phyloP scores from a whole-genome alignment of 352 stramenopile species.

The Poterioochromonas sp. region DNA sequence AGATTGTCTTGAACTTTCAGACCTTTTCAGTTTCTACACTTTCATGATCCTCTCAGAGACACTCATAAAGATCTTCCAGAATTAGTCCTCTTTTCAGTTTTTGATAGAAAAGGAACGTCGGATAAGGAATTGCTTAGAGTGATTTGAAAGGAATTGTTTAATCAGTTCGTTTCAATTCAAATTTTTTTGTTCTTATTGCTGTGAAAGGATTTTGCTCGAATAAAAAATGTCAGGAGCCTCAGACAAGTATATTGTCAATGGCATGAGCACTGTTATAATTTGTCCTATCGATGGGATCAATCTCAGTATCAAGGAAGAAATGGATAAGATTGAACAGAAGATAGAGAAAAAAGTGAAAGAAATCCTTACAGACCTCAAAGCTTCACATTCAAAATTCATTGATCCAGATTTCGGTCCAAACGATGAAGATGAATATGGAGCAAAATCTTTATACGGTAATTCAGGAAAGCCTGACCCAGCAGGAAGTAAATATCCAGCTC shows the following conservation, averaged over 20 bases:
- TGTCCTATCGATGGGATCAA: conserved; percentile 4
- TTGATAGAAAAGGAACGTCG: too few species aligned
- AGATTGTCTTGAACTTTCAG: too few species aligned
- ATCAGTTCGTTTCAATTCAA: too few species aligned
- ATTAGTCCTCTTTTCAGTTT: too few species aligned
- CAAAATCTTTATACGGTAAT: conserved; percentile 51
- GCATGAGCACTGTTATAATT: conserved; percentile 1
- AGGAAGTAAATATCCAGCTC: conserved; percentile 36
- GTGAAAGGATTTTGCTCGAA: too few species aligned
- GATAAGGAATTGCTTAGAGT: too few species aligned
- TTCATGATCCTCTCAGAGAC: too few species aligned
- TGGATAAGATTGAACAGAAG: conserved; percentile 12
- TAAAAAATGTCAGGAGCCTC: not conserved
- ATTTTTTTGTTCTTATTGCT: too few species aligned
- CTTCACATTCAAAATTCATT: conserved; percentile 45
- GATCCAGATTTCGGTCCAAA: conserved; percentile 69
- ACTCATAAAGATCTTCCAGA: too few species aligned
- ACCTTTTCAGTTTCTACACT: too few species aligned
- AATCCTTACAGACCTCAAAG: conserved; percentile 22
- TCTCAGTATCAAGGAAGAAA: not conserved
- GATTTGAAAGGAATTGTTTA: too few species aligned
- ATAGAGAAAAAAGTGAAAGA: conserved; percentile 24
- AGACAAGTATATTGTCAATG: conserved; percentile 1
- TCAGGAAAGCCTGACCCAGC: conserved; percentile 29
- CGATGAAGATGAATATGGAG: conserved; percentile 52